A percentile compares a stretch with the other conserved stretches of the same genome.
These are phyloP conservation scores for Dioszegia hungarica DNA, from an alignment of 768 basidiomycete species.

Conservation along the genomic window DNA sequence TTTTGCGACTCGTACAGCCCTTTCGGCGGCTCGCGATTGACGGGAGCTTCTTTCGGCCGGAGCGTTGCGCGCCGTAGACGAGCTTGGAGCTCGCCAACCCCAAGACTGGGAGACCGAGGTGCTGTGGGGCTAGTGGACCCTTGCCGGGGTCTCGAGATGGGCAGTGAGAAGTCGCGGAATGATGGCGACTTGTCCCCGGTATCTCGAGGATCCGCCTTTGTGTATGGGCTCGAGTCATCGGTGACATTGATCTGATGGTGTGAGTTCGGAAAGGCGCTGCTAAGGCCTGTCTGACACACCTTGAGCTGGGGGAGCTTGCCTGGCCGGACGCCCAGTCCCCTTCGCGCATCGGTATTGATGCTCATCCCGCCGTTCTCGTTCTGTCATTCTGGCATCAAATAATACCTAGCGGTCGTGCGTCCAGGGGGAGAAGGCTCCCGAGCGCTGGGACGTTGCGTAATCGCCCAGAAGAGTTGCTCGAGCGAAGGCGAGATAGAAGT, in stretches of 20 bases:
- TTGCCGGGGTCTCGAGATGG: conserved; percentile 10
- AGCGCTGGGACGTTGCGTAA: no score
- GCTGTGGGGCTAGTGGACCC: conserved; percentile 10
- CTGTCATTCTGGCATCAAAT: neutral
- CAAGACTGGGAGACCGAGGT: conserved; percentile 2
- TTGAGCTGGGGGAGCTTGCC: conserved; percentile 1
- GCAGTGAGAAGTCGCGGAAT: conserved; percentile 10
- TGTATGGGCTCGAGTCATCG: neutral
- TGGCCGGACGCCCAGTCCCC: conserved; percentile 15
- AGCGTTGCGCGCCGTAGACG: conserved; percentile 24
- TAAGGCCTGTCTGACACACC: neutral
- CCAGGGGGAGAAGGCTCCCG: no score
- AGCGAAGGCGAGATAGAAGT: no score
- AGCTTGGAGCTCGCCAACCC: conserved; percentile 11
- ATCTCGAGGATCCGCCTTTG: no score
- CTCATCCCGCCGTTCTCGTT: neutral
- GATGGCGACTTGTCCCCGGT: conserved; percentile 10
- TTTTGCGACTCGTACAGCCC: conserved; percentile 62
- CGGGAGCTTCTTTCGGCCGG: conserved; percentile 10
- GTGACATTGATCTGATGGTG: no score
- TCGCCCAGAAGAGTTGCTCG: no score
- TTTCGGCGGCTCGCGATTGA: neutral
- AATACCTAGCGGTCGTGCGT: no score
- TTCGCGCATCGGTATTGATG: conserved; percentile 1
- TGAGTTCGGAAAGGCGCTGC: no score